Base-by-base conservation (phyloP, 129 eudicot genomes). In the Lactuca sativa region DNA sequence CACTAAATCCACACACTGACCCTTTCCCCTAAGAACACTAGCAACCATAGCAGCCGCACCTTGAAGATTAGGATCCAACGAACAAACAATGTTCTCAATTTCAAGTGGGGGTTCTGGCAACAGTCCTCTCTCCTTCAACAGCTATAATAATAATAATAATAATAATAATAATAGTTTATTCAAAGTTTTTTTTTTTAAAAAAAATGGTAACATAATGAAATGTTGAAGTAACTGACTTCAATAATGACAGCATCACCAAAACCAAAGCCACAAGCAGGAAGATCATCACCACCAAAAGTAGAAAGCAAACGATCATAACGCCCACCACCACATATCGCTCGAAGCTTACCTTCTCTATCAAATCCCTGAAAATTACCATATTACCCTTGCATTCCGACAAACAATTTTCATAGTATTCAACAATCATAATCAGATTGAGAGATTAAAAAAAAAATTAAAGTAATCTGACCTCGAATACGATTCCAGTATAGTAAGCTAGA, bases 181-280 rank as follows among this genome's bases (percentile, higher is more conserved):
- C 21, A 21, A 21, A 21, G 21, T 21, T 21, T 21, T 21, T 21
- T 21, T 21, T 21, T 21, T 21, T 21, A 21, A 21, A 21, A 21
- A 21, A 21, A 21, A 21, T 21, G 21, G 0, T 21, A 21, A 21
- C 21, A 21, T 21, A 21, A 21, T 21, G 34, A 31, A 48, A 47
- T 6, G 44, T 6, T 66, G 64, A 14, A 25, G 30, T 25, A 16
- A 85, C 99, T 89, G 70, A 93, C 99, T 90, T 93, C 97, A 14
- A 90, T 59, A 57, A 93, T 83, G 63, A 93, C 99, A 67, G 97
- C 99, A 87, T 93, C 99, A 65, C 99, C 98, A 72, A 92, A 92
- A 40, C 98, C 98, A 81, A 92, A 92, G n/a, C 98, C 98, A 83
- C 98, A 89, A 25, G 98, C 96, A 43, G 98, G 96, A 58, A 86